Conservation (phyloP, 2,329 filamentous ascomycete genomes). For the Monilinia vaccinii-corymbosi region DNA sequence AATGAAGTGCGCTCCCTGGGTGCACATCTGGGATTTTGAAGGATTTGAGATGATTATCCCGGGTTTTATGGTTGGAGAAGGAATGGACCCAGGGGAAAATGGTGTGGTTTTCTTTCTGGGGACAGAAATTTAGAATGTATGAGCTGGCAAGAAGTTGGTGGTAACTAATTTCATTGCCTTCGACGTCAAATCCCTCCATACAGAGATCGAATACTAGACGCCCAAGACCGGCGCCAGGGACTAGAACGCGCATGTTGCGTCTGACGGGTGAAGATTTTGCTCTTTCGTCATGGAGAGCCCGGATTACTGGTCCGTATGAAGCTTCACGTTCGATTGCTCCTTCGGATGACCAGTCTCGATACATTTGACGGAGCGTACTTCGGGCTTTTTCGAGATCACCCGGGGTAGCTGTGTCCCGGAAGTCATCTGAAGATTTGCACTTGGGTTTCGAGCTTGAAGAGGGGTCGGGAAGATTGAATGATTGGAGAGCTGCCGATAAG, state of each 20-base stretch:
- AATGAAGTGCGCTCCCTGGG: slow-evolving; percentile 46
- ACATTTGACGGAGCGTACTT: slow-evolving; percentile 88
- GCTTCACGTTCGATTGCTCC: slow-evolving; percentile 65
- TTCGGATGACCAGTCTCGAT: slow-evolving; percentile 84
- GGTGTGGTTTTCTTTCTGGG: slow-evolving; percentile 51
- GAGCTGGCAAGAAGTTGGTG: slow-evolving; percentile 86
- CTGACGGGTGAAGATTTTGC: slow-evolving; percentile 6
- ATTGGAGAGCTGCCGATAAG: slow-evolving; percentile 55
- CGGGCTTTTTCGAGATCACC: slow-evolving; percentile 82
- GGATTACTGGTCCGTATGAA: slow-evolving; percentile 67
- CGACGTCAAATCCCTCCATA: slow-evolving; percentile 59
- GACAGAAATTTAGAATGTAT: slow-evolving; percentile 63
- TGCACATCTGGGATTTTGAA: slow-evolving; percentile 76
- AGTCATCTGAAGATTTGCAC: slow-evolving; percentile 36
- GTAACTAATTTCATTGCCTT: slow-evolving; percentile 95
- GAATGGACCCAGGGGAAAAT: slow-evolving; percentile 80
- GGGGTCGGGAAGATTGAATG: slow-evolving; percentile 45
- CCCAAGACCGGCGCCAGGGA: slow-evolving; percentile 84
- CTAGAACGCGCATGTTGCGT: slow-evolving; percentile 48
- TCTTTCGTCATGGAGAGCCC: slow-evolving; percentile 48
- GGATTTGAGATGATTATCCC: slow-evolving; percentile 64
- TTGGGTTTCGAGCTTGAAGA: not conserved
- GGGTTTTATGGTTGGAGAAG: slow-evolving; percentile 75
- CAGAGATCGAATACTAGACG: slow-evolving; percentile 84
- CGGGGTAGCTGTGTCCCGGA: slow-evolving; percentile 61